Conservation (phyloP, 1,284 basidiomycete genomes). For the Tilletia walkeri region DNA sequence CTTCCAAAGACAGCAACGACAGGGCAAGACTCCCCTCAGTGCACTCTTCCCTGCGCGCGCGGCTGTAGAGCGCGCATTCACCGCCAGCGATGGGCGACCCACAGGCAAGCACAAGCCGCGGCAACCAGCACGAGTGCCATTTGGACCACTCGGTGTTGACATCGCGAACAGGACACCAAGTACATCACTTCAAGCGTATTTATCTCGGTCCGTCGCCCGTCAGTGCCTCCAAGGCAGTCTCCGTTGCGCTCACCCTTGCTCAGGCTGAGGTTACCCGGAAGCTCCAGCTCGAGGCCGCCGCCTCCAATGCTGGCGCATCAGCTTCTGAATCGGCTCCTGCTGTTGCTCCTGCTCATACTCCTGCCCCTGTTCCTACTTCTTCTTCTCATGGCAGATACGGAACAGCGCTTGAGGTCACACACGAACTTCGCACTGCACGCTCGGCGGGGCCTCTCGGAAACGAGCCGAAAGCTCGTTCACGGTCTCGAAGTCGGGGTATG, state of each 20-base stretch:
- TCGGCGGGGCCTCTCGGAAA: too few relatives aligned
- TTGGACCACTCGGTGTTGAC: slow-evolving; percentile 4
- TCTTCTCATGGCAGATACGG: too few relatives aligned
- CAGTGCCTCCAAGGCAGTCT: slow-evolving; percentile 7
- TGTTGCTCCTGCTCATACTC: too few relatives aligned
- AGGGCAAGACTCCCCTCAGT: too few relatives aligned
- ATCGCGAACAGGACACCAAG: not conserved
- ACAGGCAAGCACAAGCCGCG: not conserved
- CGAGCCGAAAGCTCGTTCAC: not conserved
- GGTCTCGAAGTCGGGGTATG: not conserved
- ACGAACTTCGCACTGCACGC: too few relatives aligned
- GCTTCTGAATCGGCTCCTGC: not conserved
- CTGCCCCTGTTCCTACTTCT: too few relatives aligned
- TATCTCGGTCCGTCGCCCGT: slow-evolving; percentile 11
- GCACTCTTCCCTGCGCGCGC: too few relatives aligned
- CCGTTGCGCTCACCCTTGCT: slow-evolving; percentile 5
- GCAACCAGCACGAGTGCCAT: not conserved
- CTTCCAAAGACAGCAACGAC: too few relatives aligned
- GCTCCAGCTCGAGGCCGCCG: slow-evolving; percentile 1
- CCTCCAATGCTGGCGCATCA: not conserved
- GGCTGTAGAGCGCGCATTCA: too few relatives aligned
- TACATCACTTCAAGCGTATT: slow-evolving; percentile 4
- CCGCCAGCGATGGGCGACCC: too few relatives aligned
- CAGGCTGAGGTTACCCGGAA: slow-evolving; percentile 12
- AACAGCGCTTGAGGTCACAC: too few relatives aligned